Evolutionary conservation across 2,329 filamentous ascomycete species (phyloP).

Genomic region (Cryphonectria carpinicola): DNA sequence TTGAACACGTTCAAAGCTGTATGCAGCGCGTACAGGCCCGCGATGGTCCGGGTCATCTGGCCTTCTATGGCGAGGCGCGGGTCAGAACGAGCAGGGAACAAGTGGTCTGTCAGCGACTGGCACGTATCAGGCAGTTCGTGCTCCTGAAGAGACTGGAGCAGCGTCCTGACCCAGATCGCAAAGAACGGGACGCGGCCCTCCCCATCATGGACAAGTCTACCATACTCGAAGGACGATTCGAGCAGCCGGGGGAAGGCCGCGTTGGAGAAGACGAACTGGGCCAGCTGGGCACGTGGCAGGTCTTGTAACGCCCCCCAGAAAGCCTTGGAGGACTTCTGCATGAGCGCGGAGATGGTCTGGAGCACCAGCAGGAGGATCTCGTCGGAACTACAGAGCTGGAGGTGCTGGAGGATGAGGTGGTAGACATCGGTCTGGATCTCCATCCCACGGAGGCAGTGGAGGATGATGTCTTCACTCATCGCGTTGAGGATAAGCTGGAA

Average conservation of each 20-base stretch:
- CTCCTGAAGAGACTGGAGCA: slow-evolving; percentile 76
- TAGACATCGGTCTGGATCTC: slow-evolving; percentile 77
- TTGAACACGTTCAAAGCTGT: slow-evolving; percentile 62
- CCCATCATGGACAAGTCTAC: slow-evolving; percentile 56
- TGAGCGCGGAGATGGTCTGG: slow-evolving; percentile 69
- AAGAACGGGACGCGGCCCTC: slow-evolving; percentile 63
- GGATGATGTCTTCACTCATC: slow-evolving; percentile 74
- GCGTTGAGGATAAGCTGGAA: slow-evolving; percentile 74
- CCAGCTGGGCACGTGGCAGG: slow-evolving; percentile 76
- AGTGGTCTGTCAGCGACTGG: slow-evolving; percentile 74
- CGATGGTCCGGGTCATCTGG: slow-evolving; percentile 64
- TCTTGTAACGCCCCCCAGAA: slow-evolving; percentile 90
- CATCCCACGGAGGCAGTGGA: slow-evolving; percentile 77
- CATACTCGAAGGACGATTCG: slow-evolving; percentile 59
- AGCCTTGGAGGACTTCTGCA: slow-evolving; percentile 75
- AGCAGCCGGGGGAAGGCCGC: slow-evolving; percentile 67
- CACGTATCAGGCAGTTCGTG: slow-evolving; percentile 80
- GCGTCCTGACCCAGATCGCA: slow-evolving; percentile 77
- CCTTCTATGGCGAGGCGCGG: slow-evolving; percentile 58
- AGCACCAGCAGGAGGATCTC: slow-evolving; percentile 70
- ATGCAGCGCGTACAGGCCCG: slow-evolving; percentile 64
- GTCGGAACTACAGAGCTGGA: slow-evolving; percentile 53
- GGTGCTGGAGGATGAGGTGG: slow-evolving; percentile 61
- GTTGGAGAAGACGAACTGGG: slow-evolving; percentile 82
- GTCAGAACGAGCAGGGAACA: slow-evolving; percentile 69